These are phyloP conservation scores for Diaporthe vexans DNA, from an alignment of 2,329 filamentous ascomycete genomes.

Conservation along the genomic window DNA sequence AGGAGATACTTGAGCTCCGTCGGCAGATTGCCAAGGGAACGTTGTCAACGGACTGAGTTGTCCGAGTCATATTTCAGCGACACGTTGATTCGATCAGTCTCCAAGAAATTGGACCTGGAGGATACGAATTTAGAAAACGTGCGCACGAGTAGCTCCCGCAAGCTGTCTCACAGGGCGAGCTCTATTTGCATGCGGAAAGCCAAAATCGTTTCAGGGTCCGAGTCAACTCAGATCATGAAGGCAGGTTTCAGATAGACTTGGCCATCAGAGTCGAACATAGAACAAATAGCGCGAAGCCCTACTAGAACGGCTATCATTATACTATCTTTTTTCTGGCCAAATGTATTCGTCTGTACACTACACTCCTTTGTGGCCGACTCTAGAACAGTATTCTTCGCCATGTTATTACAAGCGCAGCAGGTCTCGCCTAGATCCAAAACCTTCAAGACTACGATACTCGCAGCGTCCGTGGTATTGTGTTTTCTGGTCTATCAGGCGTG, in stretches of 20 bases:
- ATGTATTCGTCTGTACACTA: no score
- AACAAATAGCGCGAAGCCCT: background rate
- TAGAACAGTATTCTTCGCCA: background rate
- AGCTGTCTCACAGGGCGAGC: background rate
- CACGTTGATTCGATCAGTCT: background rate
- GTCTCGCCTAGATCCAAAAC: slow-evolving; percentile 19
- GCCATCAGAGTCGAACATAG: background rate
- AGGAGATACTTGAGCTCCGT: background rate
- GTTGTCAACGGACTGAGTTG: no score
- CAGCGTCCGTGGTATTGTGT: background rate
- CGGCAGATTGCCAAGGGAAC: background rate
- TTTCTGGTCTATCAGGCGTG: slow-evolving; percentile 13
- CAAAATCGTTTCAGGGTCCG: slow-evolving; percentile 23
- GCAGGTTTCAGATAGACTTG: slow-evolving; percentile 16
- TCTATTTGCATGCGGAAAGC: slow-evolving; percentile 6
- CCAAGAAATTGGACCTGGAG: slow-evolving; percentile 1
- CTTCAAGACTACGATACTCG: background rate
- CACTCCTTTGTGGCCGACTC: background rate
- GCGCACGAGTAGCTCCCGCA: slow-evolving; percentile 9
- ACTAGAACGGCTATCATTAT: no score
- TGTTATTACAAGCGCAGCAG: slow-evolving; percentile 25
- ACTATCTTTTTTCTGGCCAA: background rate
- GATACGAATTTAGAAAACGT: slow-evolving; percentile 13
- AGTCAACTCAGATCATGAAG: slow-evolving; percentile 1
- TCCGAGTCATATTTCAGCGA: slow-evolving; percentile 4